Percentiles rank a stretch among this genome's conserved stretches.
Evolutionary conservation across 129 eudicot species (phyloP).

Genomic region (Gnaphalium uliginosum): DNA sequence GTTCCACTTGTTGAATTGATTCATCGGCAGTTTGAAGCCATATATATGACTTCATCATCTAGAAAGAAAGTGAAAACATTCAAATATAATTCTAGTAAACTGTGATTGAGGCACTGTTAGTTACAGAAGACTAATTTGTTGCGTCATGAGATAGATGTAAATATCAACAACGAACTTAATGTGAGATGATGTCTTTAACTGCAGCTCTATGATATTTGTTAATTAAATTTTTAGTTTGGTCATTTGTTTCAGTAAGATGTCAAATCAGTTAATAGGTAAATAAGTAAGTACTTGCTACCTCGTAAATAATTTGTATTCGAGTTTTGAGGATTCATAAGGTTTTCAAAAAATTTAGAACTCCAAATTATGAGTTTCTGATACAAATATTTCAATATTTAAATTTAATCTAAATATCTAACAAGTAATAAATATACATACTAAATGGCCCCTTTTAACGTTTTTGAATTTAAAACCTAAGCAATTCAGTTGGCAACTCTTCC

Average conservation of each 20-base stretch:
- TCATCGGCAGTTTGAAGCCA: constrained; percentile 93
- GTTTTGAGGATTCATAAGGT: neutral
- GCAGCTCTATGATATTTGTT: neutral
- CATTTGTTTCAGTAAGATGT: neutral
- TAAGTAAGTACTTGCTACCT: neutral
- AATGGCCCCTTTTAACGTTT: constrained; percentile 8
- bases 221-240: neutral
- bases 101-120: constrained; percentile 3
- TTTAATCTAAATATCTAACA: neutral
- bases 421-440: neutral
- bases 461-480: constrained; percentile 9
- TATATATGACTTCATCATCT: constrained; percentile 83
- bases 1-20: constrained; percentile 83
- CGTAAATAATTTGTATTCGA: constrained; percentile 4
- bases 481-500: neutral
- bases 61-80: neutral
- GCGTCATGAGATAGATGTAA: constrained; percentile 3
- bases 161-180: neutral
- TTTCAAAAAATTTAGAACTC: neutral
- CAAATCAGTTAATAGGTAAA: neutral
- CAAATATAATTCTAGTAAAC: neutral
- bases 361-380: neutral
- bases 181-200: neutral
- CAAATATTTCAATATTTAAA: too few species aligned
- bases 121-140: constrained; percentile 2